Evolutionary conservation across 805 yeast species (phyloP), one percentile per base, ranked within the genome.

Genomic region (Saccharomycopsis sp.): DNA sequence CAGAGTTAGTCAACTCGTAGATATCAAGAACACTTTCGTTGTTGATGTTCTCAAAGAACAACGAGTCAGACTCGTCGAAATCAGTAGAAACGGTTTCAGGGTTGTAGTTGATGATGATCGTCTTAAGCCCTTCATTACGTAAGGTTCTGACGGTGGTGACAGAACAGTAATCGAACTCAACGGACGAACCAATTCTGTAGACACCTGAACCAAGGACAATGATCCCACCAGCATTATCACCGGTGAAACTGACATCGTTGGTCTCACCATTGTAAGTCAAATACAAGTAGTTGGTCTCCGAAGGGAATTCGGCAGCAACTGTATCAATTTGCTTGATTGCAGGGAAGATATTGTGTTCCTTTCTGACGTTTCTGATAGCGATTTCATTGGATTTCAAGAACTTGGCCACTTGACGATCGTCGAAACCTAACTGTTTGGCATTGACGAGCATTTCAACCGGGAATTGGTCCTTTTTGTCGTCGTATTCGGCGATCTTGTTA

Each of bases 21-120:
- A 93, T 91, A 76, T 93, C 99, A 69, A 93, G 78, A 34, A 93
- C 93, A 72, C 97, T 83, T 78, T 93, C 99, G 68, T 92, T 78
- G 73, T 90, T 90, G 73, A 93, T 89, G 52, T 94, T 92, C 79
- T 93, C 99, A 69, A 93, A 93, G 77, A 94, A 93, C 66, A 93
- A 82, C 73, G 98, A 83, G 73, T 93, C 99, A 59, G 96, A 97
- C 76, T 93, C 99, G 73, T 93, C 99, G 71, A 89, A 93, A 75
- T 93, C 99, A 56, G 99, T 93, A n/a, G 96, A 88, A 20, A 93
- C 99, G 41, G 99, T 93, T 77, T 93, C 99, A 47, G 99, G 99
- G 77, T 93, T 93, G 78, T 94, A 93, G 78, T 93, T 93, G 69
- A 93, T 84, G 97, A 94, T 94, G 70, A 94, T 86, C 49, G 98